Evolutionary conservation across 192 early-diverging fungal species (phyloP).

Genomic region (Coemansia sp.): DNA sequence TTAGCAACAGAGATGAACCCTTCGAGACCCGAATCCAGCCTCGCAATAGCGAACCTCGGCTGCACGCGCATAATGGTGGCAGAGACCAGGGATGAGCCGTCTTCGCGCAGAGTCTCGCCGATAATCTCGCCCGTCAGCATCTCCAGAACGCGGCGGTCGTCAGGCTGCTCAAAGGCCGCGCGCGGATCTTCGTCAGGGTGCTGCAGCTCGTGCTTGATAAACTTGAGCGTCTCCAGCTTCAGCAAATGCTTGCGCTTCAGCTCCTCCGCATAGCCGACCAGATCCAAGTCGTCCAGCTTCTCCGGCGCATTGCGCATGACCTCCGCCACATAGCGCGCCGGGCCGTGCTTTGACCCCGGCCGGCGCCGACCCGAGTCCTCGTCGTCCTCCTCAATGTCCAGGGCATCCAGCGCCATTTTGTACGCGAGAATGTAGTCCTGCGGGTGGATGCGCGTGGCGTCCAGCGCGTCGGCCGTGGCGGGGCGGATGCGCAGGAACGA

Average conservation of each 20-base stretch:
- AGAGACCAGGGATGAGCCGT: slow-evolving; percentile 68
- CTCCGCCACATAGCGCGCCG: slow-evolving; percentile 78
- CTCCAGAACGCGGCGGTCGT: slow-evolving; percentile 66
- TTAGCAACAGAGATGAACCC: slow-evolving; percentile 75
- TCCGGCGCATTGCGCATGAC: slow-evolving; percentile 77
- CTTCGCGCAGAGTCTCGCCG: slow-evolving; percentile 67
- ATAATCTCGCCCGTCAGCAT: slow-evolving; percentile 86
- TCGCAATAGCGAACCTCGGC: slow-evolving; percentile 75
- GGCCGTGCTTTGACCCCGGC: slow-evolving; percentile 29
- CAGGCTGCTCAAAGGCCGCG: slow-evolving; percentile 62
- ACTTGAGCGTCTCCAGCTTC: slow-evolving; percentile 81
- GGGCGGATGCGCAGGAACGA: slow-evolving; percentile 87
- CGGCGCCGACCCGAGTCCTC: slow-evolving; percentile 61
- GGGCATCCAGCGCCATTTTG: slow-evolving; percentile 95
- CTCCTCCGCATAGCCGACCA: slow-evolving; percentile 91
- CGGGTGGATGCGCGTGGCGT: slow-evolving; percentile 94
- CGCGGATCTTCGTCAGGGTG: slow-evolving; percentile 78
- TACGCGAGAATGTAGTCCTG: slow-evolving; percentile 94
- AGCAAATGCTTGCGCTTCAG: slow-evolving; percentile 75
- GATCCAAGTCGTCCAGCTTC: slow-evolving; percentile 80
- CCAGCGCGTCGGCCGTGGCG: slow-evolving; percentile 77
- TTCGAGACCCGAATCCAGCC: slow-evolving; percentile 82
- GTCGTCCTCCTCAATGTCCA: slow-evolving; percentile 87
- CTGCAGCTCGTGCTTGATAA: slow-evolving; percentile 89
- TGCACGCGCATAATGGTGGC: slow-evolving; percentile 71